Conservation (phyloP, 495 filamentous ascomycete genomes). For the Penicillium paradoxum region DNA sequence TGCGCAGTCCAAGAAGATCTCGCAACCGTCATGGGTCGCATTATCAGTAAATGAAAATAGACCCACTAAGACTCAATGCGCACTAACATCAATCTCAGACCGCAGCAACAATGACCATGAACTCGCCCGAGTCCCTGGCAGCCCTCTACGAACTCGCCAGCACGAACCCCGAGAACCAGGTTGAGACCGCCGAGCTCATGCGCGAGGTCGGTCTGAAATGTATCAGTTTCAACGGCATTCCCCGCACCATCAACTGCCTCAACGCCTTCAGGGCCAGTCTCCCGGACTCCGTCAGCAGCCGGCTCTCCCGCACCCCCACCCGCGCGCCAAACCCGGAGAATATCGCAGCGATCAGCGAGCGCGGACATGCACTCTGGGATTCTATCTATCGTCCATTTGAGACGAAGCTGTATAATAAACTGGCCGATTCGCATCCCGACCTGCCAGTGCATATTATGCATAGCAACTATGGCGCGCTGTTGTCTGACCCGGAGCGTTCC, state of each 20-base stretch:
- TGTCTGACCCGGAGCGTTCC: constrained; percentile 60
- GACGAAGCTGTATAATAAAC: constrained; percentile 58
- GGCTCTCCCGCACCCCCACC: constrained; percentile 19
- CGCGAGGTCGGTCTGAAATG: constrained; percentile 77
- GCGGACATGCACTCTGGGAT: constrained; percentile 62
- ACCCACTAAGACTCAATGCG: not conserved
- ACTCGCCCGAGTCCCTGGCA: constrained; percentile 61
- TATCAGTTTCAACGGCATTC: constrained; percentile 80
- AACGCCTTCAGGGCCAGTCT: constrained; percentile 57
- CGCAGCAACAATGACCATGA: constrained; percentile 70
- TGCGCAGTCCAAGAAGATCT: constrained; percentile 50
- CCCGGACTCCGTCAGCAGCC: constrained; percentile 29
- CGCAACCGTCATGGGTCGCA: constrained; percentile 58
- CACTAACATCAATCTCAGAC: constrained; percentile 37
- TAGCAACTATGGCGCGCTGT: constrained; percentile 62
- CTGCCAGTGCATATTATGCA: constrained; percentile 71
- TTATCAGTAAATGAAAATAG: constrained; percentile 46
- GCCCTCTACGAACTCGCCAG: constrained; percentile 51
- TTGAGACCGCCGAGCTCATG: constrained; percentile 67
- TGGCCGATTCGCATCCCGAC: constrained; percentile 68
- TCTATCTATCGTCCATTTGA: constrained; percentile 69
- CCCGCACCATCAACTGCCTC: constrained; percentile 73
- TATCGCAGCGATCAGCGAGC: constrained; percentile 44
- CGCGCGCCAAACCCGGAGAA: constrained; percentile 33
- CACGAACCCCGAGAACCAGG: constrained; percentile 26